These are phyloP conservation scores for Mortierella sp. DNA, from an alignment of 371 early-diverging fungal species.

Conservation along the genomic window DNA sequence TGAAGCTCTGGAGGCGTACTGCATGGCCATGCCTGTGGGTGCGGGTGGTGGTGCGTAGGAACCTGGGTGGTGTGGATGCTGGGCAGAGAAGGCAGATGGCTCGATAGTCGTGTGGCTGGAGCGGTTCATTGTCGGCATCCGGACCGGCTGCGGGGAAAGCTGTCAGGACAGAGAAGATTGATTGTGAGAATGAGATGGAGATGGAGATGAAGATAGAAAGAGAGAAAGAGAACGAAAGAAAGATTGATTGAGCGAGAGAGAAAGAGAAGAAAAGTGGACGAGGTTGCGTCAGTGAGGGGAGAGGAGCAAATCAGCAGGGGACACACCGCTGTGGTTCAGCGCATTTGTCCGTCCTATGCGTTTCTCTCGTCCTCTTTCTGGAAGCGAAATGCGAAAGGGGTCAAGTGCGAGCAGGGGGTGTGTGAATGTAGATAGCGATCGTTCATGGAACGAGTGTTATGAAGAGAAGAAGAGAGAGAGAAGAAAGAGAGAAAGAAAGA, in stretches of 20 bases:
- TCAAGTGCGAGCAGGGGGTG: too few relatives aligned
- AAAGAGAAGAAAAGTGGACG: neutral
- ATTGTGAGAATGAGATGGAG: neutral
- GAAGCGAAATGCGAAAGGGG: too few relatives aligned
- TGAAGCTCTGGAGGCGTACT: neutral
- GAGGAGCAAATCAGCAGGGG: too few relatives aligned
- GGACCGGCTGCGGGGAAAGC: neutral
- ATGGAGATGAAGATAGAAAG: neutral
- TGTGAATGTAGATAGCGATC: too few relatives aligned
- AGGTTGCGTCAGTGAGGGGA: too few relatives aligned
- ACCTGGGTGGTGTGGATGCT: constrained; percentile 4
- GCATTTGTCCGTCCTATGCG: too few relatives aligned
- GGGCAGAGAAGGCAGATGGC: neutral
- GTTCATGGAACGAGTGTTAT: too few relatives aligned
- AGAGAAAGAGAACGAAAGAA: neutral
- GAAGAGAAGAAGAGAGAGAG: neutral
- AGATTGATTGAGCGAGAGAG: neutral
- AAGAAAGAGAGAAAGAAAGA: neutral
- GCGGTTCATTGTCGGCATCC: neutral
- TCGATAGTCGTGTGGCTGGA: neutral
- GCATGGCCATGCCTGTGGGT: neutral
- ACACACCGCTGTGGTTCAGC: too few relatives aligned
- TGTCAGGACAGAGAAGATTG: neutral
- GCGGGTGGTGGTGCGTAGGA: too few relatives aligned
- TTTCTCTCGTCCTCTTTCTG: too few relatives aligned